Conservation (phyloP, 2,329 filamentous ascomycete species). For the Nemania bipapillata region DNA sequence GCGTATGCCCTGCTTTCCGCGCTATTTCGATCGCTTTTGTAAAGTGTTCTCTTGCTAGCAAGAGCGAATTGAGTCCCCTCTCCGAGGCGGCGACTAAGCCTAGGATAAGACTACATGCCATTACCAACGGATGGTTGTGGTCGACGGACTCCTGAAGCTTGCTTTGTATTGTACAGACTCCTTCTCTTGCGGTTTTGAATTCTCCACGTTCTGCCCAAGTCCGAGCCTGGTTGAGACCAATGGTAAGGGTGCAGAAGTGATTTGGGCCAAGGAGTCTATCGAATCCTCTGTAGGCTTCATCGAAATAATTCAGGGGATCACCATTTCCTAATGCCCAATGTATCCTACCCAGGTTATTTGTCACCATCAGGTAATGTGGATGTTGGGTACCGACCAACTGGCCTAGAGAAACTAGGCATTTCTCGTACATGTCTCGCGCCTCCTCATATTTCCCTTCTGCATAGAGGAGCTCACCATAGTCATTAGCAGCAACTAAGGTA, state of each 20-base stretch:
- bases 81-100: not conserved
- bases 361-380: constrained; percentile 17
- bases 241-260: constrained; percentile 16
- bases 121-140: not conserved
- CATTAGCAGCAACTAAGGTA: constrained; percentile 13
- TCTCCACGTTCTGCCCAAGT: not conserved
- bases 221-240: constrained; percentile 8
- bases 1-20: not conserved
- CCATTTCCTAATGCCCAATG: not conserved
- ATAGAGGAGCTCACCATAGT: constrained; percentile 11
- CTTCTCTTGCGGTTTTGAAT: not conserved
- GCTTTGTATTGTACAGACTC: not conserved
- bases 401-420: not conserved
- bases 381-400: not conserved
- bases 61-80: not conserved
- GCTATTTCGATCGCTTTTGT: not conserved
- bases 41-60: not conserved
- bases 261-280: not conserved
- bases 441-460: constrained; percentile 12
- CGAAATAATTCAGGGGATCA: constrained; percentile 4
- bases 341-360: constrained; percentile 11
- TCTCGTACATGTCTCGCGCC: not conserved
- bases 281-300: constrained; percentile 7
- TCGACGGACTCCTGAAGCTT: not conserved
- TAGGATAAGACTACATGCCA: not conserved